Conservation (phyloP, 495 filamentous ascomycete species). For the Hypoxylon cercidicola region DNA sequence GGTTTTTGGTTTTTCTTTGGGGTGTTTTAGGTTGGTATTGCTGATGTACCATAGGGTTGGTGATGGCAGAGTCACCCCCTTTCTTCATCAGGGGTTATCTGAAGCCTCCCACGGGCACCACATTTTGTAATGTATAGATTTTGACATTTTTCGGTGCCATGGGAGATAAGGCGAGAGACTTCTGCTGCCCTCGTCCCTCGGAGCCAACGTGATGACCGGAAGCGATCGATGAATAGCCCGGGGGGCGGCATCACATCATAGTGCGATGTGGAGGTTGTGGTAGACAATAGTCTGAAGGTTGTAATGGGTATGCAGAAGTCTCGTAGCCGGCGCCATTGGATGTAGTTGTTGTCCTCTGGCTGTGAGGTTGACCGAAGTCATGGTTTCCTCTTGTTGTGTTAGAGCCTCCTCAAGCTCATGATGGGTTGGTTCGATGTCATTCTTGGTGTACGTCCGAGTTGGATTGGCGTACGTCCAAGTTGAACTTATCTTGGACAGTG, state of each 20-base stretch:
- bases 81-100: too few species aligned
- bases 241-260: not conserved
- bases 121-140: too few species aligned
- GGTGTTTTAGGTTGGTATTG: too few species aligned
- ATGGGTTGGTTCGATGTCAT: not conserved
- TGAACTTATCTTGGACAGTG: not conserved
- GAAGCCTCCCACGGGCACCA: too few species aligned
- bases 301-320: not conserved
- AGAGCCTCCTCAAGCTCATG: not conserved
- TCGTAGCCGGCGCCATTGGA: not conserved
- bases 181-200: not conserved
- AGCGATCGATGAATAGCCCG: not conserved
- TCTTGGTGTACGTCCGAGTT: not conserved
- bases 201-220: not conserved
- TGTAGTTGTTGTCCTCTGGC: not conserved
- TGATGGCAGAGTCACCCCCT: too few species aligned
- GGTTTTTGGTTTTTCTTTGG: too few species aligned
- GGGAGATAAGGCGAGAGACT: not conserved
- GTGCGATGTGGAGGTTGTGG: too few species aligned
- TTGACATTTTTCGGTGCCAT: not conserved
- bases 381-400: not conserved
- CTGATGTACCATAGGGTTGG: too few species aligned
- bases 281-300: not conserved
- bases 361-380: not conserved
- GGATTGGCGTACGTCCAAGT: too few species aligned